Base-by-base conservation (phyloP, 1,284 basidiomycete genomes). In the Porodaedalea pini region DNA sequence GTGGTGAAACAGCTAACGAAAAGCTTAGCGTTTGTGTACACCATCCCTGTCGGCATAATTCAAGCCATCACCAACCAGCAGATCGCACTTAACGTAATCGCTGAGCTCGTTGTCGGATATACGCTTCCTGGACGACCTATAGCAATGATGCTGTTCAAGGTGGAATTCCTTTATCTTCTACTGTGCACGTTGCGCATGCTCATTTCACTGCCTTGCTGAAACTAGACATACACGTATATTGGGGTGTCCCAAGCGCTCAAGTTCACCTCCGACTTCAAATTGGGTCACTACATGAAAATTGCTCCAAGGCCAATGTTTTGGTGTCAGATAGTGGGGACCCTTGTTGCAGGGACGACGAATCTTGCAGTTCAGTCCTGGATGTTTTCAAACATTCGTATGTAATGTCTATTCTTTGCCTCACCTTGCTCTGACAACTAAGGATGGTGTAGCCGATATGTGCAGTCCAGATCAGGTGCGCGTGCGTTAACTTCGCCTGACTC, bases 221-320 rank as follows among this genome's bases (percentile, higher is more conserved):
- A 11, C 11, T 37, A 80, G 73, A 78, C 78, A 13, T 77, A 73
- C 63, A 75, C 70, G 4, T 76, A 76, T 54, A 74, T 78, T 61
- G 69, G 73, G 5, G 72, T 76, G 65, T 69, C 70, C 0, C 76
- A 77, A 66, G 76, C 74, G 58, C 59, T 69, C 61, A 60, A 62
- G 21, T 88, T 88, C 68, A 78, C 85, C 3, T 78, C 79, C 11
- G 86, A 88, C 66, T 82, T 86, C 68, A 86, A 87, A 65, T 77
- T 87, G 29, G 85, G 83, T 2, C 85, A 87, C 62, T 86, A 87
- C 71, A 87, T 87, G 85, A 87, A 88, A 68, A 73, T 86, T 45
- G 75, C 77, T 44, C 79, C 78, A 17, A 68, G 76, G 51, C 68
- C 75, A 6, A 84, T 88, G 78, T 84, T 89, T 66, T 75, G 71